Evolutionary conservation across 1,139 yeast genomes (phyloP).

Genomic region (Candida albicans): DNA sequence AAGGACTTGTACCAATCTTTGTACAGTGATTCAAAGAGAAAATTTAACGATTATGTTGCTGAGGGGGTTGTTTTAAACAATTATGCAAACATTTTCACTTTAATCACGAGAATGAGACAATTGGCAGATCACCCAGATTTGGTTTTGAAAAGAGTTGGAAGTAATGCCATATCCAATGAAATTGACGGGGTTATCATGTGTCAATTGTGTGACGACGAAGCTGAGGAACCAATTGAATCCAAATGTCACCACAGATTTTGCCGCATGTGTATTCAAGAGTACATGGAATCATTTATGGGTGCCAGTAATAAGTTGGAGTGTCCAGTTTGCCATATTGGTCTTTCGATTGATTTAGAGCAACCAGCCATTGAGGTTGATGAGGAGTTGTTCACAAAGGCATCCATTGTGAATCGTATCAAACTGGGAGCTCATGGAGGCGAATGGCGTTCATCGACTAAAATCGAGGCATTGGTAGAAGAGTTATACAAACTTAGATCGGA

Average conservation of each 20-base stretch:
- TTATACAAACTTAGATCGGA: conserved; percentile 84
- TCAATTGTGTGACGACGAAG: conserved; percentile 94
- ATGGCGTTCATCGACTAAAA: conserved; percentile 93
- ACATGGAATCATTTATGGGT: conserved; percentile 79
- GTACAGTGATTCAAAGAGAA: conserved; percentile 82
- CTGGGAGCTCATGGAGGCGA: conserved; percentile 68
- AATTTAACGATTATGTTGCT: conserved; percentile 84
- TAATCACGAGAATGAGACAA: conserved; percentile 96
- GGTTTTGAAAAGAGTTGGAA: conserved; percentile 68
- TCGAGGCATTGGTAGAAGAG: conserved; percentile 94
- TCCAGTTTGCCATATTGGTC: conserved; percentile 93
- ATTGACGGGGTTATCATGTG: conserved; percentile 73
- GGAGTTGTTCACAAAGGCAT: conserved; percentile 65
- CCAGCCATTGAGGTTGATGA: conserved; percentile 81
- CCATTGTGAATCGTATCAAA: conserved; percentile 86
- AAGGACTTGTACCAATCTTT: conserved; percentile 86
- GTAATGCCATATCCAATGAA: conserved; percentile 35
- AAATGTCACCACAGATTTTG: conserved; percentile 93
- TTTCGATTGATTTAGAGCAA: conserved; percentile 85
- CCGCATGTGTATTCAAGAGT: conserved; percentile 86
- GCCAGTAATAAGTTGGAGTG: conserved; percentile 63
- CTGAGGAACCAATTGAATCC: conserved; percentile 94
- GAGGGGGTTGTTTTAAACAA: conserved; percentile 94
- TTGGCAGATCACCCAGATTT: conserved; percentile 97
- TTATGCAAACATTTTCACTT: conserved; percentile 93